These are phyloP conservation scores for Gossypium laxum DNA, from an alignment of 441 rosid species.

Conservation along the genomic window DNA sequence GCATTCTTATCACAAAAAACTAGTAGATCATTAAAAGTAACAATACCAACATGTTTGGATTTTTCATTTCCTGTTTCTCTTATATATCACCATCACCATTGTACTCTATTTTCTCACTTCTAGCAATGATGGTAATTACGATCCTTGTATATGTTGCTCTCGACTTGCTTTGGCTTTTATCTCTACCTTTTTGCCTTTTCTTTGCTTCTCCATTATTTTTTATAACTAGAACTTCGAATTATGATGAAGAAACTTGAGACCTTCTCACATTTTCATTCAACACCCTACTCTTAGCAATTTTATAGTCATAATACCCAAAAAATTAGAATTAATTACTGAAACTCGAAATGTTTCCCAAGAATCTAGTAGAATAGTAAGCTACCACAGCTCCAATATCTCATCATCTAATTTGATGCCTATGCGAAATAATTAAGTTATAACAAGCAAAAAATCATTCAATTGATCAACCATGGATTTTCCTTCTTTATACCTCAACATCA, in stretches of 20 bases:
- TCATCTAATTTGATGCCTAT: not conserved
- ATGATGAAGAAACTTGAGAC: not conserved
- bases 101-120: too few species aligned
- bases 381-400: not conserved
- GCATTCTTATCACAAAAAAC: not conserved
- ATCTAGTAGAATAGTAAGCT: not conserved
- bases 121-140: too few species aligned
- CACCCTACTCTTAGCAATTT: not conserved
- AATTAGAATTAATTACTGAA: not conserved
- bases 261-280: not conserved
- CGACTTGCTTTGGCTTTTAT: not conserved
- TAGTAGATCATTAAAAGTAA: not conserved
- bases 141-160: not conserved
- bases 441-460: not conserved
- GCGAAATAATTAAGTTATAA: too few species aligned
- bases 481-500: not conserved
- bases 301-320: not conserved
- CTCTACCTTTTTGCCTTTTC: not conserved
- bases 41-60: not conserved
- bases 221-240: not conserved
- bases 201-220: too few species aligned
- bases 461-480: not conserved
- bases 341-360: not conserved
- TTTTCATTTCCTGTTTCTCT: too few species aligned
- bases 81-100: too few species aligned